phyloP scores from a whole-genome alignment of 345 rosid species.

The Cardiospermum halicacabum region DNA sequence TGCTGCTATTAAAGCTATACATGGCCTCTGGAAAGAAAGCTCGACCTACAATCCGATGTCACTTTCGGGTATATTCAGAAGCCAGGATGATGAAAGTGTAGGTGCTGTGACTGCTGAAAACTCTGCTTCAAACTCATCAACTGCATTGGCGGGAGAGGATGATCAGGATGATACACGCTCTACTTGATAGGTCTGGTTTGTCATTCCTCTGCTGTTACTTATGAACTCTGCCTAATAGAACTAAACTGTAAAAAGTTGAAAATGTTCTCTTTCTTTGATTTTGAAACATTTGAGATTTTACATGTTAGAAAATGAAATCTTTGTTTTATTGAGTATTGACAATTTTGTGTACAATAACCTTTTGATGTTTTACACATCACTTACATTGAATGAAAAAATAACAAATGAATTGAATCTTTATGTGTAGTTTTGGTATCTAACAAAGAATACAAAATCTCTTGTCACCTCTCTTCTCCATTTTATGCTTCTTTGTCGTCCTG shows the following conservation, averaged over 20 bases:
- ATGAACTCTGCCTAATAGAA: not conserved
- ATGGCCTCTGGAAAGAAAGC: conserved; percentile 83
- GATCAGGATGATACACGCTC: conserved; percentile 48
- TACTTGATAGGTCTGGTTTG: conserved; percentile 14
- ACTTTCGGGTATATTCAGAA: conserved; percentile 50
- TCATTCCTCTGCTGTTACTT: not conserved
- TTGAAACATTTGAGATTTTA: not conserved
- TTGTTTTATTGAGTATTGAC: not conserved
- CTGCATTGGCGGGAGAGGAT: conserved; percentile 26
- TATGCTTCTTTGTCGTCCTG: conserved; percentile 12
- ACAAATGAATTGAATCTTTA: not conserved
- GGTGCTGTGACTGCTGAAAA: conserved; percentile 71
- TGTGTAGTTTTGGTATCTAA: not conserved
- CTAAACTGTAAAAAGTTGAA: conserved; percentile 13
- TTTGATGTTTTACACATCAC: not conserved
- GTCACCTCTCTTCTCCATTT: not conserved
- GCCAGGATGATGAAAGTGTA: conserved; percentile 47
- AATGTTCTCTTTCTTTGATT: too few relatives aligned
- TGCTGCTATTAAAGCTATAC: conserved; percentile 89
- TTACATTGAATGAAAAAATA: not conserved
- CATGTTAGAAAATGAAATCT: not conserved
- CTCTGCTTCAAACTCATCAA: conserved; percentile 52
- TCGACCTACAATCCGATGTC: conserved; percentile 83
- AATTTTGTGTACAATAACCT: not conserved
- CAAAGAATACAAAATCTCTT: not conserved